Evolutionary conservation across 495 filamentous ascomycete species (phyloP), one percentile per base, ranked within the genome.

Genomic region (Hypoxylon perforatum): DNA sequence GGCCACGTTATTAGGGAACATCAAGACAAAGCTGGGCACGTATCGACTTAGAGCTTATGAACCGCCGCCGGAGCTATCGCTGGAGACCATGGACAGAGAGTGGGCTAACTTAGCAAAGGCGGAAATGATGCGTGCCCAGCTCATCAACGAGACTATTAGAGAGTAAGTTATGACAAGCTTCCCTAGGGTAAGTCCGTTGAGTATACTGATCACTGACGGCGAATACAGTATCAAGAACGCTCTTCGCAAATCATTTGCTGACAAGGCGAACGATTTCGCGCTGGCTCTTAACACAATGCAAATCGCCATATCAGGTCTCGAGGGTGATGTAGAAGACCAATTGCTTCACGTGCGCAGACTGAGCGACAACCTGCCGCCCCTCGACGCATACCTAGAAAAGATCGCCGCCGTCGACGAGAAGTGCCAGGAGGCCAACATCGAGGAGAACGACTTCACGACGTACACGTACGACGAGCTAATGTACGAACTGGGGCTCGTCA

Each of bases 401-500:
- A 94, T 98, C 67, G 90, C 86, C 3, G 87, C 85, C 10, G 82
- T 97, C 23, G 93, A 96, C 69, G 85, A 86, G 67, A 92, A 97
- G 77, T 98, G 96, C 74, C 87, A 87, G 41, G 94, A 99, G 81
- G 95, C 95, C 44, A 98, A 98, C 75, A 96, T 97, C 45, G 95
- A 99, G 76, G 95, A 99, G 74, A 99, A 99, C 76, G 95, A 99
- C 77, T 97, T 94, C 78, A 99, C 95, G 4, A 97, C 94, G 2
- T 97, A 97, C 79, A 96, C 93, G 10, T 92, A 97, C 71, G 95
- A 99, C 74, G 95, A 99, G 75, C 85, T 99, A 17, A 88, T 87
- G 45, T 99, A 99, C 82, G 95, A 99, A 75, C 84, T 97, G 36
- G 91, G 91, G 5, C 84, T 99, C 4, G 95, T 97, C 25, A 92